Percentiles rank a stretch among this genome's conserved stretches.
Evolutionary conservation across 495 filamentous ascomycete species (phyloP).

Genomic region (Annulohypoxylon moriforme): DNA sequence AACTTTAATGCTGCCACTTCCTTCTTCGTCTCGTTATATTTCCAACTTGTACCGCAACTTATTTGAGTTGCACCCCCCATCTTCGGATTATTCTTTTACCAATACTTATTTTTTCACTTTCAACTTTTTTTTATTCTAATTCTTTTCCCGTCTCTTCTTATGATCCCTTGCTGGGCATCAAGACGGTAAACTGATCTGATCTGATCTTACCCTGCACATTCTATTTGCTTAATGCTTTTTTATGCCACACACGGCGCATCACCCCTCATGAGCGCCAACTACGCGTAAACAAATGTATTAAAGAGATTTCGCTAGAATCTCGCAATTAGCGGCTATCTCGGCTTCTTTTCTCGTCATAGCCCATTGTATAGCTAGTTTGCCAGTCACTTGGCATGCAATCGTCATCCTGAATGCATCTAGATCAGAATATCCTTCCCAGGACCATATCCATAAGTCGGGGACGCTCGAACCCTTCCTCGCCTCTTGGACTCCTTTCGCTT

Average conservation of each 20-base stretch:
- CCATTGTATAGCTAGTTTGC: conserved; percentile 44
- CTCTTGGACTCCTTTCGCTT: conserved; percentile 25
- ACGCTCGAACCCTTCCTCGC: conserved; percentile 27
- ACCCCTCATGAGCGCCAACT: conserved; percentile 33
- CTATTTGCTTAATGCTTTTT: conserved; percentile 35
- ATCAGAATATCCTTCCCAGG: conserved; percentile 30
- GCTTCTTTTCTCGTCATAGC: conserved; percentile 16
- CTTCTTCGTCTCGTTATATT: conserved; percentile 15
- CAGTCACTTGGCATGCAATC: conserved; percentile 41
- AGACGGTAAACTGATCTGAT: conserved; percentile 16
- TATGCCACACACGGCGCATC: conserved; percentile 35
- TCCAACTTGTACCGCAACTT: conserved; percentile 31
- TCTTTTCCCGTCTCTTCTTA: neutral
- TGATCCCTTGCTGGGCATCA: conserved; percentile 35
- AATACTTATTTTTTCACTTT: conserved; percentile 9
- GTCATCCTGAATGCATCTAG: conserved; percentile 48
- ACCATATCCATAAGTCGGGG: conserved; percentile 42
- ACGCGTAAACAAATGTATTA: conserved; percentile 44
- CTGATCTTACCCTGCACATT: conserved; percentile 23
- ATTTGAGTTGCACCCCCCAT: neutral
- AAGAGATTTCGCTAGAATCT: conserved; percentile 30
- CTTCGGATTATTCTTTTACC: neutral
- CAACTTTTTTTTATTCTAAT: neutral
- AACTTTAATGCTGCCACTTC: conserved; percentile 37
- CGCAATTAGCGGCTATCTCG: conserved; percentile 42